These are phyloP conservation scores for Sclerospora graminicola DNA, from an alignment of 352 stramenopile species.

Conservation along the genomic window DNA sequence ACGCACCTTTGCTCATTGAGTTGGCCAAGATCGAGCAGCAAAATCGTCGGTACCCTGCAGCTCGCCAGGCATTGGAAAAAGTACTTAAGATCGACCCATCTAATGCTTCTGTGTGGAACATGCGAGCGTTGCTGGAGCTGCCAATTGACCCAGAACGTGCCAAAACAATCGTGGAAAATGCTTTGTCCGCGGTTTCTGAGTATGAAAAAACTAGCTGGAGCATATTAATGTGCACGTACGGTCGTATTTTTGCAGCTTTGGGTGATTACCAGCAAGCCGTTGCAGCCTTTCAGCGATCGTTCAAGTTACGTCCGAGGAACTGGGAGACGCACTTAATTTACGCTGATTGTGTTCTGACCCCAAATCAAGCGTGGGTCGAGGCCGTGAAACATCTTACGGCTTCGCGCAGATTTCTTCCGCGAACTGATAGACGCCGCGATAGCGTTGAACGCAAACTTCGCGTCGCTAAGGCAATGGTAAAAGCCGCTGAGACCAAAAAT, in stretches of 20 bases:
- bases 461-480: slow-evolving; percentile 27
- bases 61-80: slow-evolving; percentile 55
- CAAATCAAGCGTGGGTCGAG: slow-evolving; percentile 63
- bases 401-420: slow-evolving; percentile 42
- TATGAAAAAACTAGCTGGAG: slow-evolving; percentile 80
- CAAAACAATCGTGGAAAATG: slow-evolving; percentile 68
- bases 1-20: slow-evolving; percentile 62
- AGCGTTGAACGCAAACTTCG: slow-evolving; percentile 57
- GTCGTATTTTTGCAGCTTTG: slow-evolving; percentile 52
- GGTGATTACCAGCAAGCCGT: slow-evolving; percentile 66
- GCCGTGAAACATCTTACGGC: slow-evolving; percentile 63
- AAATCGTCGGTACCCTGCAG: slow-evolving; percentile 43
- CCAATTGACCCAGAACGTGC: slow-evolving; percentile 46
- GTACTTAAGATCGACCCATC: slow-evolving; percentile 63
- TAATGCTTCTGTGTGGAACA: slow-evolving; percentile 66
- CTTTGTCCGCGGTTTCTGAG: slow-evolving; percentile 46
- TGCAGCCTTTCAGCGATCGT: slow-evolving; percentile 71
- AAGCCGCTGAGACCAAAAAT: slow-evolving; percentile 14
- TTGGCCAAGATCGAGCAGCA: slow-evolving; percentile 75
- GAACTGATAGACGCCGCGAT: slow-evolving; percentile 36
- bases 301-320: slow-evolving; percentile 70
- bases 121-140: slow-evolving; percentile 70
- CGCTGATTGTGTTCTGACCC: slow-evolving; percentile 58
- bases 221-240: slow-evolving; percentile 82
- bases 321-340: slow-evolving; percentile 82